Evolutionary conservation across 129 eudicot genomes (phyloP), one percentile per base, ranked within the genome.

Genomic region (Centrapalus pauciflorus): DNA sequence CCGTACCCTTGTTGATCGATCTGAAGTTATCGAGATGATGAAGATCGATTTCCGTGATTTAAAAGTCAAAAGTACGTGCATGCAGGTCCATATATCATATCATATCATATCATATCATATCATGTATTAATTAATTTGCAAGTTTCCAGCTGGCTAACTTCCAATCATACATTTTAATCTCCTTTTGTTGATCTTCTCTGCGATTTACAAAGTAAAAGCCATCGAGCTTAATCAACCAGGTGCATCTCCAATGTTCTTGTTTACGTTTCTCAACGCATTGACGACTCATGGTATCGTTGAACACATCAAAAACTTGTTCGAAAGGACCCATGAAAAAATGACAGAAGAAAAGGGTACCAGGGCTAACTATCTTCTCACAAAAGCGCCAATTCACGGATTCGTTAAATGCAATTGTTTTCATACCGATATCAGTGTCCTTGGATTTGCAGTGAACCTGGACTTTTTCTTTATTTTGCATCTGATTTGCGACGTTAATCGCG

Each of bases 281-380:
- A 3, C 17, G 60, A 14, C 23, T 69, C 12, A 74, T 24, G 1
- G 32, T 33, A 30, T 24, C 28, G 27, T 70, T 70, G 3, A 61
- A 77, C n/a, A 70, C 81, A 19, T 77, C 76, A 23, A 76, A 69
- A 61, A 19, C 59, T 62, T 40, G 72, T 50, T 77, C 60, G 13
- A 25, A 7, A 21, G 25, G 8, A 9, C 71, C 72, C 72, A 23
- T 41, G 19, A 34, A 70, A 54, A 70, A 28, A 62, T 70, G 81
- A 52, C 81, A 70, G n/a, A 54, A 69, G 55, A 4, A 69, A 24
- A 70, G 77, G 32, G 81, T 70, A 51, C 66, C 41, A 0, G 79
- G 79, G 24, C 32, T 25, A 11, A 77, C 0, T 17, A 70, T 13
- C 2, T 45, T 63, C 35, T 41, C 65, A 32, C 81, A 77, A 35